phyloP scores from a whole-genome alignment of 2,329 filamentous ascomycete species.

The Epichloe coenophiala region DNA sequence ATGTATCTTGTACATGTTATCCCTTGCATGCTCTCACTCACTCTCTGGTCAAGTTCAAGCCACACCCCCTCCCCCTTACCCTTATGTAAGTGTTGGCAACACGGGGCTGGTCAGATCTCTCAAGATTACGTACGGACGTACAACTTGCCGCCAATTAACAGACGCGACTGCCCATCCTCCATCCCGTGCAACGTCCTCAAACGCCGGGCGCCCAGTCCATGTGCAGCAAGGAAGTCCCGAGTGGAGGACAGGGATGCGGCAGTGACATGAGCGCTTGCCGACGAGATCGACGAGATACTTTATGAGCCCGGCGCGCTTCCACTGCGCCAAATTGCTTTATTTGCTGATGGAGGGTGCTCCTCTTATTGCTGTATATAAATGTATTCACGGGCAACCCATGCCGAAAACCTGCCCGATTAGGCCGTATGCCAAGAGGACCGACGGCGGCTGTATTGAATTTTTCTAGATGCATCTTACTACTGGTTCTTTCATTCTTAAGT shows the following conservation, averaged over 20 bases:
- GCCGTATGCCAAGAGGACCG: too few relatives aligned
- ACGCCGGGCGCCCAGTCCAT: not conserved
- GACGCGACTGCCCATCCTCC: not conserved
- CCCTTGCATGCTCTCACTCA: not conserved
- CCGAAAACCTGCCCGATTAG: too few relatives aligned
- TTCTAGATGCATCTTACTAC: too few relatives aligned
- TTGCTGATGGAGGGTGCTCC: rapidly evolving
- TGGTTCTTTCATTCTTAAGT: too few relatives aligned
- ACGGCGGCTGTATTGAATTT: too few relatives aligned
- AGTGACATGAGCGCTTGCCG: not conserved
- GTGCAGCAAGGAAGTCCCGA: not conserved
- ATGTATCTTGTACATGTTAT: not conserved
- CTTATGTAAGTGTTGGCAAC: not conserved
- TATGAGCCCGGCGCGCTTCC: constrained; percentile 14
- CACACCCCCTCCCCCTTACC: not conserved
- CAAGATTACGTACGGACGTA: constrained; percentile 1
- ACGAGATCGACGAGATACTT: not conserved
- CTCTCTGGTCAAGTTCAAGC: not conserved
- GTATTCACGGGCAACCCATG: not conserved
- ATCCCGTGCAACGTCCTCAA: not conserved
- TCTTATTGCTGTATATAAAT: rapidly evolving
- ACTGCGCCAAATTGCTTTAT: constrained; percentile 16
- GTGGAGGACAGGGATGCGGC: not conserved
- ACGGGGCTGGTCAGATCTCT: constrained; percentile 3
- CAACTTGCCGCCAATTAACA: not conserved